Evolutionary conservation across 306 rosid species (phyloP), one percentile per base, ranked within the genome.

Genomic region (Urtica urens): DNA sequence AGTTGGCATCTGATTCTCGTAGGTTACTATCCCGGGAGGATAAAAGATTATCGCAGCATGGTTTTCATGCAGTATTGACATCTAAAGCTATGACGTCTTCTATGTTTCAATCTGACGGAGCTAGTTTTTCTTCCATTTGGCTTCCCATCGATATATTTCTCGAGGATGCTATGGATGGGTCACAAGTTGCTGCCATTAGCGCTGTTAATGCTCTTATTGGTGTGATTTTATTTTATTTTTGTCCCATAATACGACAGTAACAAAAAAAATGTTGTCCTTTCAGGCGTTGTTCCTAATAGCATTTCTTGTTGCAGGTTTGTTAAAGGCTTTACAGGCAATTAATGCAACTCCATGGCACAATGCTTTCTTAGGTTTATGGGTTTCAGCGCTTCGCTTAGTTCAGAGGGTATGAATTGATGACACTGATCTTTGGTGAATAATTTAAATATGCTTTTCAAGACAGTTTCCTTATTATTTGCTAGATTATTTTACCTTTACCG

Each of bases 101-200:
- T 56, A 60, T 74, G 28, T 65, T 54, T 38, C 86, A 74, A 57
- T 66, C 78, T 59, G 71, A 57, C 46, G 93, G 90, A 31, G 71
- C 68, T 69, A 67, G 58, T 66, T 77, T 73, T 68, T 81, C 95
- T 55, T 63, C 78, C 3, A 59, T 74, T 39, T 90, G 97, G 97
- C 82, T 90, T 77, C 95, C 97, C 41, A 61, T 90, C 54, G 97
- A 90, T 77, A 57, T 90, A 62, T 74, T 81, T 49, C 68, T 90
- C 62, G 94, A 90, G 71, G 92, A 90, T 71, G 80, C 87, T 38
- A 70, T 84, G 87, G 82, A 77, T 68, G 92, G 80, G 59, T 63
- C 78, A 40, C 78, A 79, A 51, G 82, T 58, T 49, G 51, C 75
- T 46, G 77, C 72, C 53, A 51, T 39, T 64, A 79, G 92, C 77